phyloP scores from a whole-genome alignment of 345 rosid genomes.

The Linum tenue region DNA sequence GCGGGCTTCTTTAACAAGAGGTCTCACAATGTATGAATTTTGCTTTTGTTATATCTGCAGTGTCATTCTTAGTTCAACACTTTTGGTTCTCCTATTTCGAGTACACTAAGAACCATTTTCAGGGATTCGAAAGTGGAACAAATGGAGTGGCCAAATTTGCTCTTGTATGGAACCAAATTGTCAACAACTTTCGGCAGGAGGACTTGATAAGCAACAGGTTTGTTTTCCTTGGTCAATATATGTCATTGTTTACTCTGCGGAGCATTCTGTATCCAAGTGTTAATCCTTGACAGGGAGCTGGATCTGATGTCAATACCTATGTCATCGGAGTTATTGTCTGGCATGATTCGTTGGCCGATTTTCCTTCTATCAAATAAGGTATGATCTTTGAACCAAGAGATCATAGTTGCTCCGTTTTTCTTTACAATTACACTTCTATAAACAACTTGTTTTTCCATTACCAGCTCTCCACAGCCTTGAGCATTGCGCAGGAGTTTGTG shows the following conservation, averaged over 20 bases:
- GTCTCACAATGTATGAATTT: conserved; percentile 46
- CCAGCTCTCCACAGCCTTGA: conserved; percentile 75
- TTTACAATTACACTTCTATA: conserved; percentile 18
- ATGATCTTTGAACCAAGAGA: conserved; percentile 4
- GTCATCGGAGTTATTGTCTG: conserved; percentile 53
- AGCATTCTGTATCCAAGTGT: conserved; percentile 6
- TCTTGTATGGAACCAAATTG: conserved; percentile 86
- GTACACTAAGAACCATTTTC: conserved; percentile 11
- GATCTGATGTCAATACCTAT: conserved; percentile 78
- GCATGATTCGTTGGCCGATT: conserved; percentile 79
- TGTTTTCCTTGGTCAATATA: not conserved
- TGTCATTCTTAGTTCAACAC: not conserved
- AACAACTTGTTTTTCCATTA: conserved; percentile 25
- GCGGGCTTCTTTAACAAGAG: conserved; percentile 34
- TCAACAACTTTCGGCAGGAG: conserved; percentile 61
- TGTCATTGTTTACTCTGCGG: conserved; percentile 6
- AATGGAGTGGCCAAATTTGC: conserved; percentile 67
- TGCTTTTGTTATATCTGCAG: conserved; percentile 3
- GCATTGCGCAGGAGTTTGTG: conserved; percentile 68
- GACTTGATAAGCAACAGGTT: conserved; percentile 92
- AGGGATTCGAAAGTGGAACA: conserved; percentile 42
- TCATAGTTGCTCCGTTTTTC: conserved; percentile 2
- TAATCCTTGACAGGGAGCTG: conserved; percentile 54
- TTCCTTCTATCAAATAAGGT: conserved; percentile 94
- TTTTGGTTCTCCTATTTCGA: conserved; percentile 1